These are phyloP conservation scores for Dovyalis caffra DNA, from an alignment of 345 rosid species.

Conservation along the genomic window DNA sequence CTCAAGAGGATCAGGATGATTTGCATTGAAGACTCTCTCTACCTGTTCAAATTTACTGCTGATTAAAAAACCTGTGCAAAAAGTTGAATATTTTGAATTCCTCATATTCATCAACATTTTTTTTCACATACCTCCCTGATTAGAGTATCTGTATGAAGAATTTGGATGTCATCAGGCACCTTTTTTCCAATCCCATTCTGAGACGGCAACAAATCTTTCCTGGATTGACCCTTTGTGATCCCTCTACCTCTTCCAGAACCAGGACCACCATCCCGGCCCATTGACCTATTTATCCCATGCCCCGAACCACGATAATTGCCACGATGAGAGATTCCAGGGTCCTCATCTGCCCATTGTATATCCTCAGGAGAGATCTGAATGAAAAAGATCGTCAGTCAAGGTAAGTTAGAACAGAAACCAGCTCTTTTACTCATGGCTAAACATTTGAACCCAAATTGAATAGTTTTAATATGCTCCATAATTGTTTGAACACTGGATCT, in stretches of 20 bases:
- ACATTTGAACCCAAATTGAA: background rate
- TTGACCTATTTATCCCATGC: constrained; percentile 50
- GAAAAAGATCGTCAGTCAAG: background rate
- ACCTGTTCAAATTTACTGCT: constrained; percentile 43
- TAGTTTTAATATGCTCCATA: background rate
- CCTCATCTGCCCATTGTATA: constrained; percentile 72
- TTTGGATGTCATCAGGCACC: constrained; percentile 53
- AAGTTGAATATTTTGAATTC: constrained; percentile 6
- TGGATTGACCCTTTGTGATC: constrained; percentile 49
- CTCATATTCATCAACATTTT: constrained; percentile 12
- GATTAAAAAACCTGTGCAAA: background rate
- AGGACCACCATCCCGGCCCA: constrained; percentile 45
- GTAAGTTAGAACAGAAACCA: background rate
- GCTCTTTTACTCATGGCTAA: background rate
- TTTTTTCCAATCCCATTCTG: constrained; percentile 83
- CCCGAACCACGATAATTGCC: constrained; percentile 45
- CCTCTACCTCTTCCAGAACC: constrained; percentile 63
- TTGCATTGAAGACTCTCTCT: constrained; percentile 67
- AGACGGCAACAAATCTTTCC: constrained; percentile 60
- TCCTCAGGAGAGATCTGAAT: constrained; percentile 77
- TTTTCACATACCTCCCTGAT: constrained; percentile 63
- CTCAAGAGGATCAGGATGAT: constrained; percentile 73
- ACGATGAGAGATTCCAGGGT: constrained; percentile 53
- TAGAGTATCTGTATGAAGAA: constrained; percentile 68
- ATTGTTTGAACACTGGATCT: background rate